Conservation (phyloP, 306 rosid species). For the Lupinus albus region DNA sequence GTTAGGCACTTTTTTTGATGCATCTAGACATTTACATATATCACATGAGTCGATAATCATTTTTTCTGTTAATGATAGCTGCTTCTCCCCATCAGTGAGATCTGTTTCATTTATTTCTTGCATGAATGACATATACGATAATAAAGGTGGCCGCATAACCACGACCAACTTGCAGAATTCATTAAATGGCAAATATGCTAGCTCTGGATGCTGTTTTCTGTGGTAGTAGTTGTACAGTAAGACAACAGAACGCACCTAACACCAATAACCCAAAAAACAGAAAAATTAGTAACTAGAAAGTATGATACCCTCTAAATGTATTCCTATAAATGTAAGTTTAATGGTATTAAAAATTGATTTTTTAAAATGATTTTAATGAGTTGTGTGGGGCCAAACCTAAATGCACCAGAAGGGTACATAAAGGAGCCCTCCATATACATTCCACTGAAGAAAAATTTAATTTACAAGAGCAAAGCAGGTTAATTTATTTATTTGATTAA, state of each 20-base stretch:
- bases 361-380: not conserved
- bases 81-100: conserved; percentile 61
- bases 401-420: not conserved
- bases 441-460: not conserved
- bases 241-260: conserved; percentile 79
- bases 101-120: conserved; percentile 53
- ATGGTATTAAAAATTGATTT: not conserved
- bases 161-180: conserved; percentile 73
- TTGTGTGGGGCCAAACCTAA: not conserved
- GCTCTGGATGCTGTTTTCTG: conserved; percentile 59
- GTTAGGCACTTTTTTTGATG: conserved; percentile 58
- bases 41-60: conserved; percentile 73
- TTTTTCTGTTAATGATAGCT: conserved; percentile 72
- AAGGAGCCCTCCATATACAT: conserved; percentile 19
- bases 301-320: conserved; percentile 1
- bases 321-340: conserved; percentile 20
- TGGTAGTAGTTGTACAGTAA: conserved; percentile 80
- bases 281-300: conserved; percentile 41
- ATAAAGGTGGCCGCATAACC: conserved; percentile 61
- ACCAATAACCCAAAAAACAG: conserved; percentile 39
- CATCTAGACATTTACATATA: conserved; percentile 58
- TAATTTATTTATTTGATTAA: conserved; percentile 10
- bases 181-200: conserved; percentile 59
- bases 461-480: not conserved
- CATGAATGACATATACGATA: conserved; percentile 68